A percentile compares a stretch with the other conserved stretches of the same genome.
Conservation (phyloP, 1,139 yeast species). For the Blastobotrys apis region DNA sequence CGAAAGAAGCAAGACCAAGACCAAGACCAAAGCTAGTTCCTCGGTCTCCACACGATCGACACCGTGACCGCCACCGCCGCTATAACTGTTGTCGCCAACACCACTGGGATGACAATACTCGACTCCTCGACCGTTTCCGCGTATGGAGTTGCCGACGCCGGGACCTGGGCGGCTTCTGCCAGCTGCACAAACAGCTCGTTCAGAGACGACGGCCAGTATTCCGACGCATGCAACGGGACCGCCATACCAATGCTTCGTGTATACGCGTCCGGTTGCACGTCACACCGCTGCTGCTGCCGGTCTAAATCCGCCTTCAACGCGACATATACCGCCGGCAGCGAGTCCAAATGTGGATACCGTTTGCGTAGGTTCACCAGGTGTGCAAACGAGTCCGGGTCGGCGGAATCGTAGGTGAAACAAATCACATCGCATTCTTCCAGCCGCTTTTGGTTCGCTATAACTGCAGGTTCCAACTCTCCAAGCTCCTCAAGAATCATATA, state of each 20-base stretch:
- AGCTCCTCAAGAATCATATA: conserved; percentile 84
- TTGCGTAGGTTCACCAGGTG: conserved; percentile 65
- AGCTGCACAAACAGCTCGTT: conserved; percentile 81
- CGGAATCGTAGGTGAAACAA: conserved; percentile 86
- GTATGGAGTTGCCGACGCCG: conserved; percentile 76
- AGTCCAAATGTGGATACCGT: conserved; percentile 55
- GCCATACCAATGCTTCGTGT: conserved; percentile 62
- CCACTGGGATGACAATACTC: conserved; percentile 40
- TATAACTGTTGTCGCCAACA: conserved; percentile 21
- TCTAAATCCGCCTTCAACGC: conserved; percentile 94
- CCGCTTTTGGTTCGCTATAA: conserved; percentile 64
- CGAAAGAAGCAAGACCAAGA: too few species aligned
- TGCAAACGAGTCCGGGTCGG: conserved; percentile 92
- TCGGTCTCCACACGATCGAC: too few species aligned
- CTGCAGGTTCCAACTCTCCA: conserved; percentile 82
- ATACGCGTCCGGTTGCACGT: conserved; percentile 81
- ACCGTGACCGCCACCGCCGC: too few species aligned
- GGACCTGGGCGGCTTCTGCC: conserved; percentile 82
- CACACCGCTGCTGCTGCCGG: conserved; percentile 87
- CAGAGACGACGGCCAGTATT: conserved; percentile 82
- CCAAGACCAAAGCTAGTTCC: too few species aligned
- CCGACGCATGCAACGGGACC: conserved; percentile 83
- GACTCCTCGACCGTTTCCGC: conserved; percentile 58
- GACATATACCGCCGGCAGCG: conserved; percentile 79
- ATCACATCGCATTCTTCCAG: conserved; percentile 85